A percentile compares a stretch with the other conserved stretches of the same genome.
phyloP scores from a whole-genome alignment of 2,329 filamentous ascomycete species.

The Golovinomyces cichoracearum region DNA sequence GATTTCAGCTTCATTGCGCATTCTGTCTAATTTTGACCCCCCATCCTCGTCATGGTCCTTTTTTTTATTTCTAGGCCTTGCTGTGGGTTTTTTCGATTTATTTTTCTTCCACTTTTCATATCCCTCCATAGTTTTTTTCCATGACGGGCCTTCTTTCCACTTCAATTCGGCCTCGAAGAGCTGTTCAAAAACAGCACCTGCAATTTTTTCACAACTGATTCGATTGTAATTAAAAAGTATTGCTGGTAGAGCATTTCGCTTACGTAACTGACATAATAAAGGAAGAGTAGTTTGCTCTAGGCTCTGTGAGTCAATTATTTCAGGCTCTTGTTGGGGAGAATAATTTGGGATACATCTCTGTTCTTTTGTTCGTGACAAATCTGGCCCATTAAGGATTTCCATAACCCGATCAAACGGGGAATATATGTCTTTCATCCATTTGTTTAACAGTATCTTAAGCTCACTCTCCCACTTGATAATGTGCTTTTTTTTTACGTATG shows the following conservation, averaged over 20 bases:
- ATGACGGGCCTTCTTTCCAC: conserved; percentile 31
- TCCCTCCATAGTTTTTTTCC: conserved; percentile 31
- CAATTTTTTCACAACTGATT: conserved; percentile 33
- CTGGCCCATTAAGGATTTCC: conserved; percentile 14
- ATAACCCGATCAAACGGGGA: too few species aligned
- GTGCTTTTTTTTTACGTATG: too few species aligned
- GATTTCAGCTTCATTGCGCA: too few species aligned
- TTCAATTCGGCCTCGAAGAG: conserved; percentile 27
- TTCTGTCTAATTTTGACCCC: too few species aligned
- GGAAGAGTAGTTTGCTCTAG: conserved; percentile 25
- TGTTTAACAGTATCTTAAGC: too few species aligned
- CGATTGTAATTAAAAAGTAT: conserved; percentile 59
- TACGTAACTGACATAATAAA: conserved; percentile 32
- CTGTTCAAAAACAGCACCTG: conserved; percentile 23
- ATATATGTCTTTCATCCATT: too few species aligned
- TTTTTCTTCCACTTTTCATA: conserved; percentile 31
- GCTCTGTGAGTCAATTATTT: conserved; percentile 11
- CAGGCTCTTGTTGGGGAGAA: conserved; percentile 4
- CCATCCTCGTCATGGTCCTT: too few species aligned
- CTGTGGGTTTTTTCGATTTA: conserved; percentile 24
- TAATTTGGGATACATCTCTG: conserved; percentile 3
- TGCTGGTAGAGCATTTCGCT: conserved; percentile 40
- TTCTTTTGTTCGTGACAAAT: conserved; percentile 1
- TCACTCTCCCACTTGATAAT: too few species aligned
- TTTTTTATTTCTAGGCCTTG: too few species aligned